Base-by-base conservation (phyloP, 2,329 filamentous ascomycete species). In the Nemania sp. region DNA sequence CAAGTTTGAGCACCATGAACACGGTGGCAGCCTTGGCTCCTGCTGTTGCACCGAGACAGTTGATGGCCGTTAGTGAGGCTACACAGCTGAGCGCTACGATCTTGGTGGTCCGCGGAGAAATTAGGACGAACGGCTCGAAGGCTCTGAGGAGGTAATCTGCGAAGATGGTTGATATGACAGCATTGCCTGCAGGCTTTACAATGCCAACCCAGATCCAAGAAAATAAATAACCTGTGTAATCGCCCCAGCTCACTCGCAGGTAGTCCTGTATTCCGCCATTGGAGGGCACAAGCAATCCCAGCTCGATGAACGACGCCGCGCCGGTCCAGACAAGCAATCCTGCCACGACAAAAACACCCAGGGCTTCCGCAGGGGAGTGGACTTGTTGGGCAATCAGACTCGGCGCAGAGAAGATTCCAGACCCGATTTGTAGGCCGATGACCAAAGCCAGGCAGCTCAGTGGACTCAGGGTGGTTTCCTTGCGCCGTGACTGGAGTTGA, bases 261-360 rank as follows among this genome's bases (percentile, higher is more conserved):
- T 65, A 65, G 17, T 66, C 77, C 62, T 80, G 78, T 61, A 79
- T 76, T 3, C 79, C 79, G n/a, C 78, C 77, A 61, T 80, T 80
- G 53, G 75, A 67, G 3, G 78, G 76, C 25, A 81, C 72, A 35
- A 75, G 74, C 54, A 79, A 69, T 54, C 79, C 79, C 37, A 82
- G 71, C 66, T 81, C 79, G 59, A 79, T 76, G 65, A 81, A 80
- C 6, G 75, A 79, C 18, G 75, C 75, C 50, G 79, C 79, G 37
- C 79, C 79, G 43, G 79, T 78, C 79, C 79, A 82, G 39, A 77
- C 77, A 10, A 82, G 70, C 49, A 79, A 62, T 9, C 79, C 79
- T 29, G 74, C 77, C 32, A 79, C 62, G 5, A 77, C 66, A 76
- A 79, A 80, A 15, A 79, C 74, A 0, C 77, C 63, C 21, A 81